A percentile compares a stretch with the other conserved stretches of the same genome.
phyloP scores from a whole-genome alignment of 139 green algal genomes.

The Nannochloris sp. region DNA sequence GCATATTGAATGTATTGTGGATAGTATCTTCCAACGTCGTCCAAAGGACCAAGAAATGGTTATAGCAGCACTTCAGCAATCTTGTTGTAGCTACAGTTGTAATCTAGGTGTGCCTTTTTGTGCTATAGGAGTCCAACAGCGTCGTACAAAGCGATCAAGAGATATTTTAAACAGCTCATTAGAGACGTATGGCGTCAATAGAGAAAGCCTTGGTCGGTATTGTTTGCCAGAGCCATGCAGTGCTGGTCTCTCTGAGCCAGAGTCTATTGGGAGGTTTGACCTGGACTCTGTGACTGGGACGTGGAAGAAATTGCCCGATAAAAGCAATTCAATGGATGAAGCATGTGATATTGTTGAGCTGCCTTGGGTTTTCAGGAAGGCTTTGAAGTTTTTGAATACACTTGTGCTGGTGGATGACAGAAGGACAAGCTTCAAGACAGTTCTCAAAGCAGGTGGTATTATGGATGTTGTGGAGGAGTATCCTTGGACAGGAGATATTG shows the following conservation, averaged over 20 bases:
- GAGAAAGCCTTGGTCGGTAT: no score
- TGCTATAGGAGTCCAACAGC: no score
- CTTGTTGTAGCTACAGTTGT: no score
- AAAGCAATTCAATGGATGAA: slow-evolving; percentile 22
- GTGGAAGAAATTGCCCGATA: slow-evolving; percentile 7
- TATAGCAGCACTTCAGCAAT: no score
- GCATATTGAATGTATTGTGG: no score
- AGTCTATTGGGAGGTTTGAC: neutral
- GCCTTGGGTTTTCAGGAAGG: slow-evolving; percentile 26
- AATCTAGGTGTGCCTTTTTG: no score
- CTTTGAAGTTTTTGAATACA: slow-evolving; percentile 20
- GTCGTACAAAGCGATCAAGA: no score
- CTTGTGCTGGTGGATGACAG: slow-evolving; percentile 26
- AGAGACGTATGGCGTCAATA: no score
- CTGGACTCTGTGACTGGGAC: slow-evolving; percentile 5
- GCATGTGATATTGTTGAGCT: slow-evolving; percentile 35
- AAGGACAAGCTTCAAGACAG: slow-evolving; percentile 14
- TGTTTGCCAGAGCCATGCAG: neutral
- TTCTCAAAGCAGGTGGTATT: slow-evolving; percentile 29
- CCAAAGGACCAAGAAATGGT: no score
- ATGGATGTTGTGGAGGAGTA: slow-evolving; percentile 34
- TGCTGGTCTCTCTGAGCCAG: neutral
- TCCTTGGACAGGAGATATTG: slow-evolving; percentile 19
- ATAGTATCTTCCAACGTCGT: no score
- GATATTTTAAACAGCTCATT: no score